A percentile compares a stretch with the other conserved stretches of the same genome.
These are phyloP conservation scores for Chaetomium sp. DNA, from an alignment of 2,329 filamentous ascomycete genomes.

Conservation along the genomic window DNA sequence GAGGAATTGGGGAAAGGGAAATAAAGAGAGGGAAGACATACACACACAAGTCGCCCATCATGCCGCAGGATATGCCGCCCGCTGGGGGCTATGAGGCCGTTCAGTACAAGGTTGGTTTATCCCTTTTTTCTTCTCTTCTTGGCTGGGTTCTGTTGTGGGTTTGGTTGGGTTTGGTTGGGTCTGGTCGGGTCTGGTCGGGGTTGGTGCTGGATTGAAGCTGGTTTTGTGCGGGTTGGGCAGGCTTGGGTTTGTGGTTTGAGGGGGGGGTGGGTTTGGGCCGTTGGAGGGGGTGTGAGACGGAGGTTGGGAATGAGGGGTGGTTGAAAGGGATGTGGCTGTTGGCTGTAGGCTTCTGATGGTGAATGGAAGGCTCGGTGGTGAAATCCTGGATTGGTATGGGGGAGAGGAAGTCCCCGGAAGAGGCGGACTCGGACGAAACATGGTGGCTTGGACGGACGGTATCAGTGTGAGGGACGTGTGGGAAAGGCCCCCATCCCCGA, in stretches of 20 bases:
- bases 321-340: no score
- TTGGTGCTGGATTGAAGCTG: background rate
- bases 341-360: background rate
- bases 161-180: background rate
- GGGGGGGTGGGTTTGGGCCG: no score
- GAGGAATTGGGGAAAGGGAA: background rate
- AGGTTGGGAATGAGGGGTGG: no score
- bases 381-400: background rate
- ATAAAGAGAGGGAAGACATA: background rate
- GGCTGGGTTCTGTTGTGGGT: background rate
- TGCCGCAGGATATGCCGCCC: constrained; percentile 98
- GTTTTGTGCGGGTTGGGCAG: background rate
- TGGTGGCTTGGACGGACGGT: no score
- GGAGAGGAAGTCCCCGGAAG: background rate
- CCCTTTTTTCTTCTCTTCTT: background rate
- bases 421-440: no score
- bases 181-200: background rate
- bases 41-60: constrained; percentile 40
- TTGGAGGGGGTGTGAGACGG: no score
- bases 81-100: constrained; percentile 89
- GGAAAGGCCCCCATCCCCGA: no score
- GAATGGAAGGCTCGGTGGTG: background rate
- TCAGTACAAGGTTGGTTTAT: constrained; percentile 78
- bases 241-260: no score
- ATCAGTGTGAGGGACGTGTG: no score